phyloP scores from a whole-genome alignment of 2,329 filamentous ascomycete species.

The Trichothecium roseum region DNA sequence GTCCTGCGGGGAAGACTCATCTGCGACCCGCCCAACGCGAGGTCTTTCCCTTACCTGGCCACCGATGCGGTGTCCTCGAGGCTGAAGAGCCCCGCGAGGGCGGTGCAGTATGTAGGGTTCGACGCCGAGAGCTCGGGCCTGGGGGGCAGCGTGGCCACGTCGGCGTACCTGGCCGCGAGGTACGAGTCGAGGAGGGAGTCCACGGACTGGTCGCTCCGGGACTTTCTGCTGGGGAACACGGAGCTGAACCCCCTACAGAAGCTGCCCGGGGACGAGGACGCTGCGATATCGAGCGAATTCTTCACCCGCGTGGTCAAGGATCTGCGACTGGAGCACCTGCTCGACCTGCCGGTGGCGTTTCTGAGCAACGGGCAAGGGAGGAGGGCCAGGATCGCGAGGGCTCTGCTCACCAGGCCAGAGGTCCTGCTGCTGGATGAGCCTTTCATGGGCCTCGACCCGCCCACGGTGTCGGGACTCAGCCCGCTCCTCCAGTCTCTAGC shows the following conservation, averaged over 20 bases:
- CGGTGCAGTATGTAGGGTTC: slow-evolving; percentile 87
- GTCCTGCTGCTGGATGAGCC: slow-evolving; percentile 84
- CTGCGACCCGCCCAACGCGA: slow-evolving; percentile 62
- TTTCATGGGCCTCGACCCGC: slow-evolving; percentile 91
- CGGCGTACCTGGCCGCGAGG: slow-evolving; percentile 76
- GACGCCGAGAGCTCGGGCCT: slow-evolving; percentile 57
- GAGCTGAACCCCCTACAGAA: slow-evolving; percentile 61
- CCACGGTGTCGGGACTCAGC: slow-evolving; percentile 63
- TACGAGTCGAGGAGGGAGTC: slow-evolving; percentile 83
- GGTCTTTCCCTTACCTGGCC: slow-evolving; percentile 70
- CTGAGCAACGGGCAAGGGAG: slow-evolving; percentile 90
- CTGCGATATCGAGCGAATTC: slow-evolving; percentile 34
- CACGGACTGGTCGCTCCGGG: slow-evolving; percentile 74
- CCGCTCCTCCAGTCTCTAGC: slow-evolving; percentile 60
- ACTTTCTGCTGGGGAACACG: slow-evolving; percentile 76
- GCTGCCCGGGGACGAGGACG: slow-evolving; percentile 31
- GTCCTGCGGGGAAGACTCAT: slow-evolving; percentile 67
- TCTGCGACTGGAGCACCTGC: slow-evolving; percentile 55
- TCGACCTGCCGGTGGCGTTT: slow-evolving; percentile 77
- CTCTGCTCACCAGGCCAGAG: slow-evolving; percentile 68
- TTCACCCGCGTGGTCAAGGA: slow-evolving; percentile 57
- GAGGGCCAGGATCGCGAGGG: slow-evolving; percentile 78
- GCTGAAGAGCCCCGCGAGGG: slow-evolving; percentile 50
- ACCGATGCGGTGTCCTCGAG: slow-evolving; percentile 45
- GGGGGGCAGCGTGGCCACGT: slow-evolving; percentile 43